Conservation (phyloP, 805 yeast species). For the Metschnikowia amazonensis region DNA sequence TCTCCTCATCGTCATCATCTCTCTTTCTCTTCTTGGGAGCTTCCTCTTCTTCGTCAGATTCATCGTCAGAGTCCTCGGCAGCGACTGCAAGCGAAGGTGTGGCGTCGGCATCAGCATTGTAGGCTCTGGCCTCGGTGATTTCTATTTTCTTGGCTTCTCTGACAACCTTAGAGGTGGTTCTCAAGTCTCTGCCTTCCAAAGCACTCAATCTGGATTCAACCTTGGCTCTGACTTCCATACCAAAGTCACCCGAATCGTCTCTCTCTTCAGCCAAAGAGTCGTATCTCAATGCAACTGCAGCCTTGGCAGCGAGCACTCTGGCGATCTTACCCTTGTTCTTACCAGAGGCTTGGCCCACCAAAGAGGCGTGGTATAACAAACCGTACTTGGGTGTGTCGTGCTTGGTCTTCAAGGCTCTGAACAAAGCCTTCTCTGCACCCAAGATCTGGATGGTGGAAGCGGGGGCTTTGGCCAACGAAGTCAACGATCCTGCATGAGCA, state of each 20-base stretch:
- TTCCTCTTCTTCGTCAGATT: constrained; percentile 16
- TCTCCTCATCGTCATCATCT: constrained; percentile 19
- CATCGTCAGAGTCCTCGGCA: constrained; percentile 28
- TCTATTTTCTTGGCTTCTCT: constrained; percentile 85
- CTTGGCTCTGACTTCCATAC: constrained; percentile 85
- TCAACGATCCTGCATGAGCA: constrained; percentile 97
- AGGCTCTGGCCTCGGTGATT: constrained; percentile 77
- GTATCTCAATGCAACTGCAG: constrained; percentile 93
- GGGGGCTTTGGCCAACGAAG: constrained; percentile 95
- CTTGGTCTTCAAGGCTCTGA: constrained; percentile 93
- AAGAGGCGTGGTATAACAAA: constrained; percentile 89
- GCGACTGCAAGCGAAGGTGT: constrained; percentile 40
- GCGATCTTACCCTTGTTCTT: constrained; percentile 99
- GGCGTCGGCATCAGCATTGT: constrained; percentile 90
- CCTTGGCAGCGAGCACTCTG: constrained; percentile 97
- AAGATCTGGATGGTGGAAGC: constrained; percentile 98
- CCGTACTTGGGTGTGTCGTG: constrained; percentile 97
- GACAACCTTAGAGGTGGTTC: constrained; percentile 80
- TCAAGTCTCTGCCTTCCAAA: constrained; percentile 93
- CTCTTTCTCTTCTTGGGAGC: constrained; percentile 18
- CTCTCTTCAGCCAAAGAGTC: constrained; percentile 97
- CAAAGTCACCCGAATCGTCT: constrained; percentile 92
- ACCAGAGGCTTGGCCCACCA: constrained; percentile 88
- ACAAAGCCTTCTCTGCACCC: constrained; percentile 96
- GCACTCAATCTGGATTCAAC: constrained; percentile 93